phyloP scores from a whole-genome alignment of 2,329 filamentous ascomycete genomes.

The Fusarium floridanum region DNA sequence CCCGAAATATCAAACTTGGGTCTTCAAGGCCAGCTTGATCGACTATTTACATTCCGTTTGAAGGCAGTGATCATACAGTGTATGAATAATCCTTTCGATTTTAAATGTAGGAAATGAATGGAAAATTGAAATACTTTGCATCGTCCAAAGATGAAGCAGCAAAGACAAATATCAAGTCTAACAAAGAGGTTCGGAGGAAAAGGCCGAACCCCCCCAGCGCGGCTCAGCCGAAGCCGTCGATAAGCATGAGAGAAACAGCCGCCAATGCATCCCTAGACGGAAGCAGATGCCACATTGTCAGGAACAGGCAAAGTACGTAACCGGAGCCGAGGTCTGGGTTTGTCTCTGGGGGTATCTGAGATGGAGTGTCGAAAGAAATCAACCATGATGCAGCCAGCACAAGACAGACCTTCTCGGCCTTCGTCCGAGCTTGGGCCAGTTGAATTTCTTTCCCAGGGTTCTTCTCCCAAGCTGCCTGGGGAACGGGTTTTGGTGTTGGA shows the following conservation, averaged over 20 bases:
- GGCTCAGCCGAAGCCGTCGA: slow-evolving; percentile 1
- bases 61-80: not conserved
- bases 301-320: slow-evolving; percentile 1
- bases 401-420: slow-evolving; percentile 23
- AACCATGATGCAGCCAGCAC: not conserved
- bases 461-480: not conserved
- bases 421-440: slow-evolving; percentile 22
- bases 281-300: not conserved
- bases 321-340: slow-evolving; percentile 28
- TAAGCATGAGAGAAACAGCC: not conserved
- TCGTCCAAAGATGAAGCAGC: not conserved
- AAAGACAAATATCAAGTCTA: not conserved
- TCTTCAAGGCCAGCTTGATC: not conserved
- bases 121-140: not conserved
- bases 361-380: not conserved
- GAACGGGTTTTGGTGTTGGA: not conserved
- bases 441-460: not conserved
- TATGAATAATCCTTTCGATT: not conserved
- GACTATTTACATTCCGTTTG: not conserved
- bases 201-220: not conserved
- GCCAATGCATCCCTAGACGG: not conserved
- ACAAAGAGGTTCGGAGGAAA: slow-evolving; percentile 10
- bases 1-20: not conserved
- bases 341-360: not conserved
- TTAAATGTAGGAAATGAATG: not conserved